phyloP scores from a whole-genome alignment of 257 asterid species.

The Capsicum rhomboideum region DNA sequence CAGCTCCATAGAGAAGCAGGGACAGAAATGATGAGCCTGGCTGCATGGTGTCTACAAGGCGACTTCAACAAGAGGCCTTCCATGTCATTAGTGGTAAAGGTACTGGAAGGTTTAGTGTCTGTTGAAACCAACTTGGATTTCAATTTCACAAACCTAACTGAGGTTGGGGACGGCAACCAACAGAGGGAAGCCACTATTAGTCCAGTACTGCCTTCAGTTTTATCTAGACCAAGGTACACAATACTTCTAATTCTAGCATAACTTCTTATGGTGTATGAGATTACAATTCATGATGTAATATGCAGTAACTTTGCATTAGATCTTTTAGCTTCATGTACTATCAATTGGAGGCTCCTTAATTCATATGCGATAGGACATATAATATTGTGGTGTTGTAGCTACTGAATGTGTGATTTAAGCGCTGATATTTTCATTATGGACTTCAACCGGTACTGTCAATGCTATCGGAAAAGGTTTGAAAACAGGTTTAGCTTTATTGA shows the following conservation, averaged over 20 bases:
- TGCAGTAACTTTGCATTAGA: not conserved
- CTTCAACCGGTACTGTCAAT: too few species aligned
- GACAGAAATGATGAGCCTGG: not conserved
- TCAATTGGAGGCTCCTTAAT: not conserved
- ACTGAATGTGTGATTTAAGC: too few species aligned
- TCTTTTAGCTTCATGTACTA: not conserved
- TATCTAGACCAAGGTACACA: slow-evolving; percentile 12
- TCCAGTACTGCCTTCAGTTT: not conserved
- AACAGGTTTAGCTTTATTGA: too few species aligned
- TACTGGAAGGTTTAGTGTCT: not conserved
- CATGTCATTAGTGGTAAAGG: slow-evolving; percentile 17
- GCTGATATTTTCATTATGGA: too few species aligned
- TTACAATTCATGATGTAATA: not conserved
- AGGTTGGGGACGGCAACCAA: not conserved
- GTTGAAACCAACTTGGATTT: not conserved
- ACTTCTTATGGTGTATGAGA: not conserved
- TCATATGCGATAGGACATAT: too few species aligned
- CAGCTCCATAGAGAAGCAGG: not conserved
- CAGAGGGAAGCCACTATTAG: not conserved
- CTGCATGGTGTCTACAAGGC: slow-evolving; percentile 18
- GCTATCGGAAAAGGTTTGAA: too few species aligned
- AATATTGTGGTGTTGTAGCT: too few species aligned
- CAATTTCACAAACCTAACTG: not conserved
- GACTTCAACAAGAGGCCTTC: slow-evolving; percentile 18
- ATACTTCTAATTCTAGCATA: not conserved